These are phyloP conservation scores for Orbilia oligospora DNA, from an alignment of 2,329 filamentous ascomycete species.

Conservation along the genomic window DNA sequence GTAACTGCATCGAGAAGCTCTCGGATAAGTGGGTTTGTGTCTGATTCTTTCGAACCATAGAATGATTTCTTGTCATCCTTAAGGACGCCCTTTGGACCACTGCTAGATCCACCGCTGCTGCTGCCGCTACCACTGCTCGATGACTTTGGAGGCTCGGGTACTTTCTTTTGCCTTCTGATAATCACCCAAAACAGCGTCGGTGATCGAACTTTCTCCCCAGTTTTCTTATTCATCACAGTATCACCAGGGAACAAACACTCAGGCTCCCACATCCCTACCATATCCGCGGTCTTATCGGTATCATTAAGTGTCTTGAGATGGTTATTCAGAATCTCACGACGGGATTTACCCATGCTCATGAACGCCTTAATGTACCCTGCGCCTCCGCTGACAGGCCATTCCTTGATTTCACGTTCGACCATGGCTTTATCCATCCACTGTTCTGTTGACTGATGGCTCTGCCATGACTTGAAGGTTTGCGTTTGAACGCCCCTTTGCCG, in stretches of 20 bases:
- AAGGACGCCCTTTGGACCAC: conserved; percentile 16
- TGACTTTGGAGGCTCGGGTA: conserved; percentile 6
- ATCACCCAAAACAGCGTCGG: conserved; percentile 36
- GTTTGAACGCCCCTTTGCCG: neutral
- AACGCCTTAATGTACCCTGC: conserved; percentile 17
- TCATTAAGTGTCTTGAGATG: conserved; percentile 36
- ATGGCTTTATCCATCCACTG: conserved; percentile 17
- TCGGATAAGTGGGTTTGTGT: neutral
- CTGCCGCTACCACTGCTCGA: neutral
- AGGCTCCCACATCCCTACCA: conserved; percentile 23
- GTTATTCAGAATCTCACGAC: conserved; percentile 30
- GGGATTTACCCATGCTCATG: conserved; percentile 17
- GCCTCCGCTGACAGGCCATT: neutral
- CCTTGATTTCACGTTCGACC: conserved; percentile 34
- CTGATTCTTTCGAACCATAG: conserved; percentile 2
- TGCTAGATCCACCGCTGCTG: neutral
- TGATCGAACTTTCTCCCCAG: conserved; percentile 1
- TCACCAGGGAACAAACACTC: conserved; percentile 18
- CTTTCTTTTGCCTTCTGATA: conserved; percentile 31
- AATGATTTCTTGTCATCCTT: conserved; percentile 35
- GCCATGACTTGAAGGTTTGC: conserved; percentile 28
- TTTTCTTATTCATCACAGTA: conserved; percentile 24
- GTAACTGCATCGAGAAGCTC: conserved; percentile 28
- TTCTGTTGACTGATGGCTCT: conserved; percentile 1
- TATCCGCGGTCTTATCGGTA: conserved; percentile 12